phyloP scores from a whole-genome alignment of 257 asterid species.

The Osmanthus fragrans region DNA sequence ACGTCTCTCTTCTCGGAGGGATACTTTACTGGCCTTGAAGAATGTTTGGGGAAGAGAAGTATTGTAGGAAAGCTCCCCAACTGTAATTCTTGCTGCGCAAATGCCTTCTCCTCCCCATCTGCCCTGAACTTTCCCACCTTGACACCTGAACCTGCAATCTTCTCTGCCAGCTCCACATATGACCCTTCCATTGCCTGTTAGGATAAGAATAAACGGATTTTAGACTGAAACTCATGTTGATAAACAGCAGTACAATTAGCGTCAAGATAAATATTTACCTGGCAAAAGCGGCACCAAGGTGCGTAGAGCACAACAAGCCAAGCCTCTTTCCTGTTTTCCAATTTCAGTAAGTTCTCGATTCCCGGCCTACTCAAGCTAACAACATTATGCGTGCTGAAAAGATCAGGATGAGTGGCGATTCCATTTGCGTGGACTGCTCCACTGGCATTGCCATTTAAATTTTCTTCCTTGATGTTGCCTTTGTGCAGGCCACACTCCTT shows the following conservation, averaged over 20 bases:
- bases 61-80: slow-evolving; percentile 80
- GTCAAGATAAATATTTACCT: slow-evolving; percentile 30
- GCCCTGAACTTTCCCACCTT: slow-evolving; percentile 84
- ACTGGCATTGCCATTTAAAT: slow-evolving; percentile 38
- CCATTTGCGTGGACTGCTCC: slow-evolving; percentile 44
- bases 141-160: slow-evolving; percentile 60
- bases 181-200: slow-evolving; percentile 66
- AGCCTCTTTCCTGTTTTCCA: slow-evolving; percentile 66
- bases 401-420: slow-evolving; percentile 36
- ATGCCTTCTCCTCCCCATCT: slow-evolving; percentile 80
- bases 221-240: neutral
- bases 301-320: slow-evolving; percentile 87
- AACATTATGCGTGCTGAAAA: slow-evolving; percentile 46
- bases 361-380: slow-evolving; percentile 71
- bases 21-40: slow-evolving; percentile 61
- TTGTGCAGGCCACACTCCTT: slow-evolving; percentile 91
- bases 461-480: slow-evolving; percentile 73
- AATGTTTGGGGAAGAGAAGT: slow-evolving; percentile 71
- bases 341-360: slow-evolving; percentile 63
- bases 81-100: slow-evolving; percentile 64
- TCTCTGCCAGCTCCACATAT: slow-evolving; percentile 63
- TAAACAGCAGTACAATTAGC: neutral
- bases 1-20: slow-evolving; percentile 84
- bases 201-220: neutral
- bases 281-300: slow-evolving; percentile 92